These are phyloP conservation scores for Tolypocladium album DNA, from an alignment of 2,329 filamentous ascomycete species.

Conservation along the genomic window DNA sequence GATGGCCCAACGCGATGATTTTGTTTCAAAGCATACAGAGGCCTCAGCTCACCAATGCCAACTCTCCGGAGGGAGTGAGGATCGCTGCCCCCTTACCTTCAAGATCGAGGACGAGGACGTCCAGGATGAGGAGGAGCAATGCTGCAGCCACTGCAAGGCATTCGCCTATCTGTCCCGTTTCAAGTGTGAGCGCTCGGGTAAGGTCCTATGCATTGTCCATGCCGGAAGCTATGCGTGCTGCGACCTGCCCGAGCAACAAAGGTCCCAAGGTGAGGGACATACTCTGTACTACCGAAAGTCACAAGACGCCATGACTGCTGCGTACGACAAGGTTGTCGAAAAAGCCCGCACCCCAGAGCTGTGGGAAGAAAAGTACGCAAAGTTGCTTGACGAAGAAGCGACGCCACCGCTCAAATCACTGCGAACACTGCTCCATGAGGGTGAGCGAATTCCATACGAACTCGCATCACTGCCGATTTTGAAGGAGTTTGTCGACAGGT, in stretches of 20 bases:
- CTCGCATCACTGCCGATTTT: conserved; percentile 73
- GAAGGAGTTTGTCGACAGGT: conserved; percentile 84
- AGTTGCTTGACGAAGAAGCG: conserved; percentile 70
- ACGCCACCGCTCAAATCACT: conserved; percentile 79
- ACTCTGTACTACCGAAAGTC: conserved; percentile 67
- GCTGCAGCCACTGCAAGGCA: conserved; percentile 85
- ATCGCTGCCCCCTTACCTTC: conserved; percentile 49
- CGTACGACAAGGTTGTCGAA: conserved; percentile 69
- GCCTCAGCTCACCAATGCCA: conserved; percentile 41
- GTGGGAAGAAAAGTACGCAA: conserved; percentile 87
- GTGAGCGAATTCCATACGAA: conserved; percentile 90
- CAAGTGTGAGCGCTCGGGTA: conserved; percentile 71
- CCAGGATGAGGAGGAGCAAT: conserved; percentile 86
- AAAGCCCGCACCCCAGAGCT: conserved; percentile 76
- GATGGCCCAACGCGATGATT: conserved; percentile 52
- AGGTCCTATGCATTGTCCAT: conserved; percentile 73
- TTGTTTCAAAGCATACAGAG: conserved; percentile 55
- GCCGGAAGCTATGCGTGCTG: conserved; percentile 76
- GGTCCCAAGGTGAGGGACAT: conserved; percentile 61
- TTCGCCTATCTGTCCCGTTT: conserved; percentile 89
- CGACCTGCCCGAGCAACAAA: conserved; percentile 51
- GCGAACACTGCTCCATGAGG: conserved; percentile 76
- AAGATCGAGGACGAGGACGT: conserved; percentile 63
- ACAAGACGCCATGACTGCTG: conserved; percentile 54
- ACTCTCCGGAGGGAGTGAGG: conserved; percentile 29